These are phyloP conservation scores for Lanmaoa pseudosensibilis DNA, from an alignment of 768 basidiomycete species.

Conservation along the genomic window DNA sequence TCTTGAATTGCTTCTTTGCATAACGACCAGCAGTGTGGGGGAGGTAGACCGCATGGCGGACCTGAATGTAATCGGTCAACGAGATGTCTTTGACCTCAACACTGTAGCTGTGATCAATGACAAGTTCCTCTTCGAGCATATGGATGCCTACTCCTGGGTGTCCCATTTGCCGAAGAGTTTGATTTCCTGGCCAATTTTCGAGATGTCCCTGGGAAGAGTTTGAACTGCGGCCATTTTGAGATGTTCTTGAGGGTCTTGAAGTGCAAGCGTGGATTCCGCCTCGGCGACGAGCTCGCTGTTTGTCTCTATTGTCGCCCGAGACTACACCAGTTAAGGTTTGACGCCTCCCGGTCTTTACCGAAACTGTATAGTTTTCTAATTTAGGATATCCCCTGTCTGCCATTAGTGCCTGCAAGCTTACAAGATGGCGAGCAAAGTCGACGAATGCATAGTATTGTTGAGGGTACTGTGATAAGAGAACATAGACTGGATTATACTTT, in stretches of 20 bases:
- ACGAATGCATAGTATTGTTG: too few species aligned
- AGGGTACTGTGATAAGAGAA: not conserved
- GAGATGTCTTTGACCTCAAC: constrained; percentile 99
- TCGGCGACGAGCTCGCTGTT: constrained; percentile 28
- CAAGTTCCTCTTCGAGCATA: not conserved
- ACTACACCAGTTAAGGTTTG: constrained; percentile 27
- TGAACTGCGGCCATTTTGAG: constrained; percentile 62
- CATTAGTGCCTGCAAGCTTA: too few species aligned
- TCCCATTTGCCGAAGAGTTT: constrained; percentile 99
- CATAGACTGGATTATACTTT: constrained; percentile 7
- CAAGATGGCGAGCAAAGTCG: too few species aligned
- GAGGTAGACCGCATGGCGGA: constrained; percentile 94
- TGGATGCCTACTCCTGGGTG: constrained; percentile 78
- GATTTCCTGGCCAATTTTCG: constrained; percentile 79
- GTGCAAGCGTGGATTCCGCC: constrained; percentile 14
- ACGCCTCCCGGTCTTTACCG: constrained; percentile 22
- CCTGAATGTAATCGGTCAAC: constrained; percentile 98
- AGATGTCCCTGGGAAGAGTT: constrained; percentile 81
- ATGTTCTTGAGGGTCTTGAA: constrained; percentile 35
- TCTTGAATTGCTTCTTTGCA: constrained; percentile 99
- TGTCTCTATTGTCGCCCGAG: constrained; percentile 17
- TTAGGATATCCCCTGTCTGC: not conserved
- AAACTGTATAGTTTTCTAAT: constrained; percentile 31
- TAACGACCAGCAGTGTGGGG: constrained; percentile 99
- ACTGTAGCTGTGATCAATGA: constrained; percentile 43